Evolutionary conservation across 805 yeast species (phyloP).

Genomic region (Yamadazyma olivae): DNA sequence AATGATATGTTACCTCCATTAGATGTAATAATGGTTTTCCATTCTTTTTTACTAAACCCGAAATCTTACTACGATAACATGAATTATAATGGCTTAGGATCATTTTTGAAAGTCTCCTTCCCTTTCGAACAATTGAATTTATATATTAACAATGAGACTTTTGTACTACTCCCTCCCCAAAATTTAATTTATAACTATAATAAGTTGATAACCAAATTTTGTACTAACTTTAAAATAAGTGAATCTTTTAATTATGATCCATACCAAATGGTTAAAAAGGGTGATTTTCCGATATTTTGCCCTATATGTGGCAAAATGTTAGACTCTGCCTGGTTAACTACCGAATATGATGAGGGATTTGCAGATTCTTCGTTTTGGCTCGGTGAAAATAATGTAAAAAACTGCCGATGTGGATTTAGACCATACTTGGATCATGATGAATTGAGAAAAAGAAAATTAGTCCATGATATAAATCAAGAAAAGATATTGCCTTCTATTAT

Average conservation of each 20-base stretch:
- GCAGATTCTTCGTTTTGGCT: not conserved
- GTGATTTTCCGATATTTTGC: not conserved
- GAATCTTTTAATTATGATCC: too few species aligned
- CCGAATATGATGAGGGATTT: not conserved
- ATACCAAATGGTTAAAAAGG: too few species aligned
- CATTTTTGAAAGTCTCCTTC: slow-evolving; percentile 9
- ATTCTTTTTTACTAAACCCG: slow-evolving; percentile 19
- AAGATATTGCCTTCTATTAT: not conserved
- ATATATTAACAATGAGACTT: not conserved
- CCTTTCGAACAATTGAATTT: not conserved
- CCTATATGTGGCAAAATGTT: not conserved
- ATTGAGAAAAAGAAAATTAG: not conserved
- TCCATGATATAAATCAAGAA: not conserved
- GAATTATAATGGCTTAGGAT: slow-evolving; percentile 6
- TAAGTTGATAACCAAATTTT: too few species aligned
- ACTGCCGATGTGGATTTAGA: not conserved
- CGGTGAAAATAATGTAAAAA: too few species aligned
- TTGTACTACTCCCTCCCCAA: not conserved
- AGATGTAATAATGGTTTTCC: slow-evolving; percentile 22
- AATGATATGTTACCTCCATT: slow-evolving; percentile 15
- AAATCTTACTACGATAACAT: slow-evolving; percentile 14
- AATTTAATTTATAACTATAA: too few species aligned
- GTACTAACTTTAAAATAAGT: too few species aligned
- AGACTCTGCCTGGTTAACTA: not conserved
- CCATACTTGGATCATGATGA: not conserved